phyloP scores from a whole-genome alignment of 495 filamentous ascomycete genomes.

The Recurvomyces mirabilis region DNA sequence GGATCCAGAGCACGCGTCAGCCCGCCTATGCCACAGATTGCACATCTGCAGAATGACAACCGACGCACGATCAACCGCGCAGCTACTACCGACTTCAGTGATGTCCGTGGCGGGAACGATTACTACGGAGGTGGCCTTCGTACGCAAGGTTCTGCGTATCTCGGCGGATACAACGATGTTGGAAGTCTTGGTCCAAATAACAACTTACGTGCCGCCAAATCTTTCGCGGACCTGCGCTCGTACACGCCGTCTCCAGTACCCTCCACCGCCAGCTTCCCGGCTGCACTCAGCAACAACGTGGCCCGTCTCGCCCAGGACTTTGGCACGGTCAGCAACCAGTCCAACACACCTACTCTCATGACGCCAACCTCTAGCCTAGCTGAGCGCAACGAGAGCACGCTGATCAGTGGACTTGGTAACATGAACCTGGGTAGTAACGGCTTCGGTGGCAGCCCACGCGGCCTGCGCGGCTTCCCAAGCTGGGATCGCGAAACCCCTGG shows the following conservation, averaged over 20 bases:
- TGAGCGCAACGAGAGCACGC: slow-evolving; percentile 52
- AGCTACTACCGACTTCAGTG: slow-evolving; percentile 96
- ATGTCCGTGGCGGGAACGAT: slow-evolving; percentile 61
- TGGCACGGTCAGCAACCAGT: slow-evolving; percentile 42
- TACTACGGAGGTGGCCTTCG: slow-evolving; percentile 65
- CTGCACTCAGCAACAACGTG: slow-evolving; percentile 51
- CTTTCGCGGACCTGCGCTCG: slow-evolving; percentile 87
- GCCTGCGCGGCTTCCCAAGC: slow-evolving; percentile 55
- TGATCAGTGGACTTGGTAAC: slow-evolving; percentile 56
- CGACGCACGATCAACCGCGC: slow-evolving; percentile 80
- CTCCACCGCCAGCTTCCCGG: slow-evolving; percentile 80
- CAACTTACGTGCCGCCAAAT: slow-evolving; percentile 90
- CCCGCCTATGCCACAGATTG: slow-evolving; percentile 50
- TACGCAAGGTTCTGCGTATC: slow-evolving; percentile 58
- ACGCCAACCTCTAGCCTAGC: slow-evolving; percentile 60
- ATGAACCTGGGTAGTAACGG: slow-evolving; percentile 45
- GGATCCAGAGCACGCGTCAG: slow-evolving; percentile 41
- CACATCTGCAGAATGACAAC: slow-evolving; percentile 58
- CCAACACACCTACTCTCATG: slow-evolving; percentile 57
- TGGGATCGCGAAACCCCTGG: slow-evolving; percentile 54
- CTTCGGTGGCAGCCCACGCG: slow-evolving; percentile 50
- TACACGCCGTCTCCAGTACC: slow-evolving; percentile 90
- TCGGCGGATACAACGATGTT: slow-evolving; percentile 41
- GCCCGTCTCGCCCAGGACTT: slow-evolving; percentile 33
- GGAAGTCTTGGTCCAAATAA: slow-evolving; percentile 43